phyloP scores from a whole-genome alignment of 2,329 filamentous ascomycete species.

The Fusarium bactridioides region DNA sequence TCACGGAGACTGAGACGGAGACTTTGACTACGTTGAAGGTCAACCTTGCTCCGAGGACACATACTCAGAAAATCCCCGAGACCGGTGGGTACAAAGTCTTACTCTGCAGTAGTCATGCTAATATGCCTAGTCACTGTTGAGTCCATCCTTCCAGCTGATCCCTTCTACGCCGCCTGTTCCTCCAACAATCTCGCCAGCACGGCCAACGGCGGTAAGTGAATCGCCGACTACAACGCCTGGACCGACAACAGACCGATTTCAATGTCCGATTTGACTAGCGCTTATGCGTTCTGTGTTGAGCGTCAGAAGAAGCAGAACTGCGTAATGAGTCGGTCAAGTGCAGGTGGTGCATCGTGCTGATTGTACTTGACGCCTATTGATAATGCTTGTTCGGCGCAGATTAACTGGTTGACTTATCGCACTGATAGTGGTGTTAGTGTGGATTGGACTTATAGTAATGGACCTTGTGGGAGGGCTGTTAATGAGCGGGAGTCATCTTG shows the following conservation, averaged over 20 bases:
- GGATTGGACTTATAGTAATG: not conserved
- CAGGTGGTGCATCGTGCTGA: not conserved
- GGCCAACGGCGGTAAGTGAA: not conserved
- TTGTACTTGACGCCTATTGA: not conserved
- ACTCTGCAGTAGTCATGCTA: not conserved
- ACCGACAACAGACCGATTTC: too few relatives aligned
- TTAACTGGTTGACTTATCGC: not conserved
- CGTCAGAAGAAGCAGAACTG: not conserved
- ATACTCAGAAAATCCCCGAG: not conserved
- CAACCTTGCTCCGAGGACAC: not conserved
- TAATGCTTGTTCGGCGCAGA: not conserved
- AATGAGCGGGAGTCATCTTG: not conserved
- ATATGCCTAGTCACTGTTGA: not conserved
- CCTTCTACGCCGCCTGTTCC: not conserved
- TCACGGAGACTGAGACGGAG: not conserved
- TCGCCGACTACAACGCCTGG: not conserved
- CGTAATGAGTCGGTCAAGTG: not conserved
- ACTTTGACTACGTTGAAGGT: not conserved
- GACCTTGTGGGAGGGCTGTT: not conserved
- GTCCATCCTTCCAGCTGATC: not conserved
- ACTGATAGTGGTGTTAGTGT: not conserved
- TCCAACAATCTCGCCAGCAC: not conserved
- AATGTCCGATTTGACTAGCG: not conserved
- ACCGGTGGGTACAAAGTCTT: not conserved
- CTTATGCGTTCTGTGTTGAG: not conserved